Evolutionary conservation across 208 protist genomes (phyloP).

Genomic region (Trypanosoma platydactyli): DNA sequence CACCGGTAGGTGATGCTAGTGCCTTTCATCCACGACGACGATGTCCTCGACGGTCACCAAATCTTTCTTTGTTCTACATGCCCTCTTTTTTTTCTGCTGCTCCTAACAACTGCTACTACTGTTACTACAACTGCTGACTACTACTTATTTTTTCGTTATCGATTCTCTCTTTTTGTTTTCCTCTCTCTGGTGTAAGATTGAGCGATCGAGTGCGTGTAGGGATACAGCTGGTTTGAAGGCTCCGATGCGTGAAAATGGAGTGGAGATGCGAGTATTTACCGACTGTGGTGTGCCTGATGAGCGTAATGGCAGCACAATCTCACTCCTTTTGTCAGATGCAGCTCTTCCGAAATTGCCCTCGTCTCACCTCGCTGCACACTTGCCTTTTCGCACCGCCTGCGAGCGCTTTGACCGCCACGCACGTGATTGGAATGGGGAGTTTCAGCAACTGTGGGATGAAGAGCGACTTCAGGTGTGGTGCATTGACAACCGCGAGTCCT

Average conservation of each 20-base stretch:
- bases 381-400: conserved; percentile 33
- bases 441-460: conserved; percentile 43
- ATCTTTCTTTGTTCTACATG: too few species aligned
- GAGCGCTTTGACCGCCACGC: conserved; percentile 30
- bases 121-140: too few species aligned
- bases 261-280: neutral
- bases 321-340: neutral
- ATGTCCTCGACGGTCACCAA: too few species aligned
- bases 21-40: neutral
- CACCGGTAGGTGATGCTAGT: neutral
- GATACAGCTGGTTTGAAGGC: neutral
- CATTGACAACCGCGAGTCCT: conserved; percentile 7
- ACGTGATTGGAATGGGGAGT: conserved; percentile 65
- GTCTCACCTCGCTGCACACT: conserved; percentile 32
- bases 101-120: too few species aligned
- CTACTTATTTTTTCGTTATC: neutral
- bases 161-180: neutral
- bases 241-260: neutral
- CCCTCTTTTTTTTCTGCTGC: neutral
- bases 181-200: neutral
- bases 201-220: neutral
- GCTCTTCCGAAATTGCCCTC: conserved; percentile 6
- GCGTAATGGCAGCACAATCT: neutral
- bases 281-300: neutral
- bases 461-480: conserved; percentile 23